Percentiles rank a stretch among this genome's conserved stretches.
These are phyloP conservation scores for Huntiella moniliformis DNA, from an alignment of 2,329 filamentous ascomycete species.

Conservation along the genomic window DNA sequence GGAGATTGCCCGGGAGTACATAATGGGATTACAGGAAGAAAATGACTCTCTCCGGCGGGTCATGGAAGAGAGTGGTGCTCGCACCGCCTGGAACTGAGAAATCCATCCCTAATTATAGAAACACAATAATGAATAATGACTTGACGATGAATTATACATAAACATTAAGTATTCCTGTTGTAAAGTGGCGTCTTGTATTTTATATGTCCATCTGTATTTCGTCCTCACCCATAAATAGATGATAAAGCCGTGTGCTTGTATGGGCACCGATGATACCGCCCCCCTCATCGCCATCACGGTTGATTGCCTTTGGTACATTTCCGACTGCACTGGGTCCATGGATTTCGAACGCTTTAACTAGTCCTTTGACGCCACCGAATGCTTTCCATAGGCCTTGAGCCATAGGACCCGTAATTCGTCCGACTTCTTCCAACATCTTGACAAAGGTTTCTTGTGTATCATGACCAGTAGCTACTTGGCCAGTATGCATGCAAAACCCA, in stretches of 20 bases:
- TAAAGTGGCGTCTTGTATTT: neutral
- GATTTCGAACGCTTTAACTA: constrained; percentile 39
- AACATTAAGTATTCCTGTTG: no score
- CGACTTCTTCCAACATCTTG: constrained; percentile 59
- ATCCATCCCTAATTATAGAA: no score
- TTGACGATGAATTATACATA: no score
- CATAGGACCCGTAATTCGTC: constrained; percentile 50
- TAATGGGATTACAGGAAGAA: constrained; percentile 22
- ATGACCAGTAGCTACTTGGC: constrained; percentile 55
- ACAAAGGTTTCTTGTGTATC: constrained; percentile 47
- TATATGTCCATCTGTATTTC: constrained; percentile 36
- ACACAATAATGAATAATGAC: no score
- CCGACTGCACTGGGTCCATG: constrained; percentile 44
- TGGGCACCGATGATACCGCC: constrained; percentile 37
- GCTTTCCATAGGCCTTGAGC: constrained; percentile 48
- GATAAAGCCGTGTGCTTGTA: constrained; percentile 38
- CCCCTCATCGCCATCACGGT: constrained; percentile 35
- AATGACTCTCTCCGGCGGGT: neutral
- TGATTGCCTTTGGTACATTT: constrained; percentile 36
- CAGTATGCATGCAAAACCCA: constrained; percentile 61
- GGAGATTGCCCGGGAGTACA: constrained; percentile 26
- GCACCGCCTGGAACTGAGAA: no score
- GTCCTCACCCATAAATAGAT: constrained; percentile 40
- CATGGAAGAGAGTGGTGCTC: no score
- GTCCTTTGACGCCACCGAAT: constrained; percentile 36